A percentile compares a stretch with the other conserved stretches of the same genome.
These are phyloP conservation scores for Penicillium mononematosum DNA, from an alignment of 495 filamentous ascomycete genomes.

Conservation along the genomic window DNA sequence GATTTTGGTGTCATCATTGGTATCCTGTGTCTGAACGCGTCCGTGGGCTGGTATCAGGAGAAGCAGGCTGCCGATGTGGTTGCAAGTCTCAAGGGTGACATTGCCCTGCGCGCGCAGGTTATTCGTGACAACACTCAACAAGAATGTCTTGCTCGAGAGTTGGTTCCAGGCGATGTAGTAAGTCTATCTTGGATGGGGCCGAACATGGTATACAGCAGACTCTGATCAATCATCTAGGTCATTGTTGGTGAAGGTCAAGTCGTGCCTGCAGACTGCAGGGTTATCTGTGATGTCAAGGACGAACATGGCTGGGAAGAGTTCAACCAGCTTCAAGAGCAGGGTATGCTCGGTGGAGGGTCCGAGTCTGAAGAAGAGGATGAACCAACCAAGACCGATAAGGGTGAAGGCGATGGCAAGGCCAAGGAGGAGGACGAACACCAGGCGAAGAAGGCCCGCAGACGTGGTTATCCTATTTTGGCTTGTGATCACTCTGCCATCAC, in stretches of 20 bases:
- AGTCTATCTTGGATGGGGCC: slow-evolving; percentile 26
- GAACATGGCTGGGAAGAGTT: slow-evolving; percentile 65
- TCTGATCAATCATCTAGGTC: slow-evolving; percentile 42
- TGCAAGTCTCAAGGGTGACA: slow-evolving; percentile 75
- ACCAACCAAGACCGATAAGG: slow-evolving; percentile 12
- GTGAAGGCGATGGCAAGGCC: slow-evolving; percentile 8
- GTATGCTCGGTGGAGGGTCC: slow-evolving; percentile 56
- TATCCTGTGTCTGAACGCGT: slow-evolving; percentile 72
- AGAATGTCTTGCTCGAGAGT: slow-evolving; percentile 69
- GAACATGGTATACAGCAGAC: neutral
- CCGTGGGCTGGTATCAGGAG: slow-evolving; percentile 80
- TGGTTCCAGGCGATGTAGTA: slow-evolving; percentile 80
- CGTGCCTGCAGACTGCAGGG: slow-evolving; percentile 65
- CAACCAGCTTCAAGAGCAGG: slow-evolving; percentile 52
- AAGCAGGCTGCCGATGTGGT: slow-evolving; percentile 83
- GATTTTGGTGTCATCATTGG: slow-evolving; percentile 83
- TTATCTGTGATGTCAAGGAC: slow-evolving; percentile 70
- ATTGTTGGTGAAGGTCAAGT: slow-evolving; percentile 72
- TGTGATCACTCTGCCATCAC: slow-evolving; percentile 73
- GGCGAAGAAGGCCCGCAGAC: slow-evolving; percentile 27
- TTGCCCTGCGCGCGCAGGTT: slow-evolving; percentile 70
- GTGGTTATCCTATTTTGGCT: slow-evolving; percentile 59
- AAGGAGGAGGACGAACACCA: slow-evolving; percentile 21
- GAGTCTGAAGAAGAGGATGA: slow-evolving; percentile 44
- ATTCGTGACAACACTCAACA: slow-evolving; percentile 64